Conservation (phyloP, 2,329 filamentous ascomycete genomes). For the Aspergillus sergii region DNA sequence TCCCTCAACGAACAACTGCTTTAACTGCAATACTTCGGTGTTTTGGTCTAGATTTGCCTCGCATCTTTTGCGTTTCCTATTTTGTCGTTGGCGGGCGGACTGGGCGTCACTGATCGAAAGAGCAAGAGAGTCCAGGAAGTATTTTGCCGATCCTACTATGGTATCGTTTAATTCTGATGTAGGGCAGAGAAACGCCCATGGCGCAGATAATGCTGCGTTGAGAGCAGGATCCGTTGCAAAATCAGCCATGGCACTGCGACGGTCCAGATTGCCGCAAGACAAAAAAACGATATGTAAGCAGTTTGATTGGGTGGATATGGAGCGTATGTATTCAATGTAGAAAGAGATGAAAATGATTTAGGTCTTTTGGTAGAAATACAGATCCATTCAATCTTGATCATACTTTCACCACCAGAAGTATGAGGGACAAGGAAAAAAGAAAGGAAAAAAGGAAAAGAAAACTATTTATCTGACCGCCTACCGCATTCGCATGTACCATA, state of each 20-base stretch:
- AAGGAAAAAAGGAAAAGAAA: not conserved
- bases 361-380: too few species aligned
- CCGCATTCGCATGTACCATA: not conserved
- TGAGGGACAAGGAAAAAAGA: not conserved
- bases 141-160: slow-evolving; percentile 75
- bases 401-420: not conserved
- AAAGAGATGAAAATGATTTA: not conserved
- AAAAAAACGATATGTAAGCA: too few species aligned
- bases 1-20: slow-evolving; percentile 81
- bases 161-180: slow-evolving; percentile 66
- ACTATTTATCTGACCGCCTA: not conserved
- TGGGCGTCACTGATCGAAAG: slow-evolving; percentile 73
- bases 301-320: too few species aligned
- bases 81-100: slow-evolving; percentile 65
- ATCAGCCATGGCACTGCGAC: not conserved
- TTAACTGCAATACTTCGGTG: slow-evolving; percentile 68
- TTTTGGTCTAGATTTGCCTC: slow-evolving; percentile 51
- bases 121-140: slow-evolving; percentile 77
- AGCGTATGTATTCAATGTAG: not conserved
- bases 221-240: slow-evolving; percentile 14
- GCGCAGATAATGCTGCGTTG: slow-evolving; percentile 56
- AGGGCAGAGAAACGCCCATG: slow-evolving; percentile 78
- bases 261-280: not conserved
- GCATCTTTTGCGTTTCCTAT: slow-evolving; percentile 75
- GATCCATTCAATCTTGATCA: not conserved